Conservation (phyloP, 805 yeast species). For the Cyberlindnera samutprakarnensis region DNA sequence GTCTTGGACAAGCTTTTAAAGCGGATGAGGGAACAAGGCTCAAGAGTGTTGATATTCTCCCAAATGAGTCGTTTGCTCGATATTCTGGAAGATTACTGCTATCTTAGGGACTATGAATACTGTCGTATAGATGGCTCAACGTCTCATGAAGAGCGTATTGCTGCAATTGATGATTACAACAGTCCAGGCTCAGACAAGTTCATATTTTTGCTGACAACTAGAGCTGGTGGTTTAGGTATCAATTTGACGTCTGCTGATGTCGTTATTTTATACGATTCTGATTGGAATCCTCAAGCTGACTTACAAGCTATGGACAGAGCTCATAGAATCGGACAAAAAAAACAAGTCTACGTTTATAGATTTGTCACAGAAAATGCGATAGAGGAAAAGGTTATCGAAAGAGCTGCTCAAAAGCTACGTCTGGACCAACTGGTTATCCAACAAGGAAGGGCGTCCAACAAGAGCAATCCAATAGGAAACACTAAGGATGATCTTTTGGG, state of each 20-base stretch:
- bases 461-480: slow-evolving; percentile 45
- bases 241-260: slow-evolving; percentile 89
- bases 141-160: slow-evolving; percentile 84
- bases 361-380: slow-evolving; percentile 94
- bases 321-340: slow-evolving; percentile 94
- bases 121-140: slow-evolving; percentile 94
- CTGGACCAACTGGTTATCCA: slow-evolving; percentile 94
- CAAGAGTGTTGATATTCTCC: slow-evolving; percentile 84
- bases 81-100: slow-evolving; percentile 88
- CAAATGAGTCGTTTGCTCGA: slow-evolving; percentile 91
- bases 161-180: slow-evolving; percentile 89
- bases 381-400: slow-evolving; percentile 91
- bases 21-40: slow-evolving; percentile 66
- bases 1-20: slow-evolving; percentile 77
- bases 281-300: slow-evolving; percentile 98
- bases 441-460: slow-evolving; percentile 64
- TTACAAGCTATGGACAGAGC: slow-evolving; percentile 98
- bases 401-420: slow-evolving; percentile 91
- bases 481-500: slow-evolving; percentile 79
- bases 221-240: slow-evolving; percentile 97
- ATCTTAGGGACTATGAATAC: slow-evolving; percentile 73
- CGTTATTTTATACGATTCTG: slow-evolving; percentile 84
- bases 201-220: slow-evolving; percentile 77
- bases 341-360: slow-evolving; percentile 87
- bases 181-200: slow-evolving; percentile 76